Conservation (phyloP, 2,329 filamentous ascomycete genomes). For the Aspergillus transmontanensis region DNA sequence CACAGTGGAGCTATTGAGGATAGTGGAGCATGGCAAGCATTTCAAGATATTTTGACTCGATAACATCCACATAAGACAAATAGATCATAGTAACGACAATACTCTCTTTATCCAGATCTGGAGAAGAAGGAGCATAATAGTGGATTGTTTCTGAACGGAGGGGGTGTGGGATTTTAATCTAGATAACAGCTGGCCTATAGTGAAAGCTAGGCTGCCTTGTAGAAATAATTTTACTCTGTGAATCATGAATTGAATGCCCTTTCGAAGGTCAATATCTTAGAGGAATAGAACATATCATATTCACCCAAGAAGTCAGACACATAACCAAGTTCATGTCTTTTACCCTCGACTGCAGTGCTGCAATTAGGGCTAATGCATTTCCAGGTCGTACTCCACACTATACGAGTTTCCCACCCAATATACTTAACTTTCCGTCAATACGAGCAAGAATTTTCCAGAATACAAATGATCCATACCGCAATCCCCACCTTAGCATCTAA, state of each 20-base stretch:
- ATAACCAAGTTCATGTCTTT: not conserved
- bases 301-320: not conserved
- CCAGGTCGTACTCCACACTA: too few relatives aligned
- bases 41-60: too few relatives aligned
- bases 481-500: too few relatives aligned
- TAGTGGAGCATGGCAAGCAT: too few relatives aligned
- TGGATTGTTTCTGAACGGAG: not conserved
- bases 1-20: too few relatives aligned
- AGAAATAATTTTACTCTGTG: not conserved
- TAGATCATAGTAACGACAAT: not conserved
- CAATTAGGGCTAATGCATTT: not conserved
- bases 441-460: too few relatives aligned
- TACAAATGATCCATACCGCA: too few relatives aligned
- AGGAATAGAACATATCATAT: not conserved
- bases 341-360: too few relatives aligned
- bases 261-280: not conserved
- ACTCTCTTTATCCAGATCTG: not conserved
- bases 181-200: not conserved
- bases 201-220: not conserved
- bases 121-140: not conserved
- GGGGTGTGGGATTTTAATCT: too few relatives aligned
- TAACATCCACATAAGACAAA: not conserved
- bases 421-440: too few relatives aligned
- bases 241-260: not conserved
- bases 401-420: too few relatives aligned